These are phyloP conservation scores for Colletotrichum orbiculare DNA, from an alignment of 2,329 filamentous ascomycete genomes.

Conservation along the genomic window DNA sequence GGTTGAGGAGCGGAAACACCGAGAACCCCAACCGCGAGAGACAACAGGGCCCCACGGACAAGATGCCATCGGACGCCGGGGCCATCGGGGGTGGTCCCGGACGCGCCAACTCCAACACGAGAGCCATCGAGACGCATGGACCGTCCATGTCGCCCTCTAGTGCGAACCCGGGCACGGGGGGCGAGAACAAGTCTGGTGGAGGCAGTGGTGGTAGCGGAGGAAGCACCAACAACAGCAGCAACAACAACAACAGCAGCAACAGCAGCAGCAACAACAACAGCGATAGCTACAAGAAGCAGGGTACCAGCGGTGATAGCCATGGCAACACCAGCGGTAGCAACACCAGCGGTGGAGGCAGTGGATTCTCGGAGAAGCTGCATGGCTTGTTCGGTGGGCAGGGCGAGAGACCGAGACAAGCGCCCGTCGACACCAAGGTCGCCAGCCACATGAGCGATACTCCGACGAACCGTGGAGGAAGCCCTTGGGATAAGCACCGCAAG, in stretches of 20 bases:
- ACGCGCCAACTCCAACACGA: slow-evolving; percentile 42
- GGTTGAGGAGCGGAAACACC: slow-evolving; percentile 34
- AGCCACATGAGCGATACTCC: slow-evolving; percentile 33
- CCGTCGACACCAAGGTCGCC: slow-evolving; percentile 30
- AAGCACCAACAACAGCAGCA: slow-evolving; percentile 5
- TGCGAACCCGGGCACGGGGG: background rate
- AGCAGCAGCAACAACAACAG: background rate
- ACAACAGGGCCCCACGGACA: slow-evolving; percentile 41
- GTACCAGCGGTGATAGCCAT: background rate
- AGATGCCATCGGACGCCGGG: slow-evolving; percentile 48
- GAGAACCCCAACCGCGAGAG: slow-evolving; percentile 39
- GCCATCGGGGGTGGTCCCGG: slow-evolving; percentile 47
- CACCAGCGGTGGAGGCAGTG: background rate
- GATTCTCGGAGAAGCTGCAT: slow-evolving; percentile 34
- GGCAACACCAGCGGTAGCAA: slow-evolving; percentile 3
- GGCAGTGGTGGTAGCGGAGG: background rate
- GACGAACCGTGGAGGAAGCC: slow-evolving; percentile 36
- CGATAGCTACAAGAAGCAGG: background rate
- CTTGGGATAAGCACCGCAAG: slow-evolving; percentile 34
- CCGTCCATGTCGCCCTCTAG: slow-evolving; percentile 4
- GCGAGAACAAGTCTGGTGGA: too few relatives aligned
- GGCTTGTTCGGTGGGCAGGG: slow-evolving; percentile 42
- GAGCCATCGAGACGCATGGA: slow-evolving; percentile 41
- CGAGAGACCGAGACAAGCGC: slow-evolving; percentile 31
- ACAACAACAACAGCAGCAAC: background rate